Evolutionary conservation across 2,329 filamentous ascomycete species (phyloP).

Genomic region (Gliomastix tumulicola): DNA sequence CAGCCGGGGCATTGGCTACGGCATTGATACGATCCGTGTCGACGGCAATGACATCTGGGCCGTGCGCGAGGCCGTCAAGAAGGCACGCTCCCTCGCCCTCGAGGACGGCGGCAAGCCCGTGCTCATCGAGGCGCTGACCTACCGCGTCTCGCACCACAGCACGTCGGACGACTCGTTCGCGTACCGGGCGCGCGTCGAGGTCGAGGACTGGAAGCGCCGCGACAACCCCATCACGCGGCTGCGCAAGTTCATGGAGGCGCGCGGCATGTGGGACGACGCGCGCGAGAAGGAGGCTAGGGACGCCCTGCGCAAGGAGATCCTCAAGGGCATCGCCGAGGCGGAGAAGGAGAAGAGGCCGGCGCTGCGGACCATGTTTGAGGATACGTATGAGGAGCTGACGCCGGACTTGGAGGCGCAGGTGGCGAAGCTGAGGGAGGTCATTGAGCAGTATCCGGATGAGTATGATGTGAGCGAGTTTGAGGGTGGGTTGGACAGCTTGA

Average conservation of each 20-base stretch:
- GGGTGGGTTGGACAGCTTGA: slow-evolving; percentile 60
- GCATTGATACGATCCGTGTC: slow-evolving; percentile 87
- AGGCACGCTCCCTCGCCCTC: slow-evolving; percentile 72
- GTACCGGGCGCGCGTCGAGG: slow-evolving; percentile 86
- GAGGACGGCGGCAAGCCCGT: slow-evolving; percentile 75
- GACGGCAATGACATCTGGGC: slow-evolving; percentile 95
- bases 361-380: slow-evolving; percentile 69
- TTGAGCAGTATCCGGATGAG: slow-evolving; percentile 84
- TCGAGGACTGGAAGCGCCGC: slow-evolving; percentile 88
- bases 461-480: slow-evolving; percentile 79
- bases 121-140: slow-evolving; percentile 92
- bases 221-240: slow-evolving; percentile 84
- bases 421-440: slow-evolving; percentile 61
- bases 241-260: slow-evolving; percentile 84
- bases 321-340: slow-evolving; percentile 78
- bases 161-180: slow-evolving; percentile 96
- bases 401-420: slow-evolving; percentile 71
- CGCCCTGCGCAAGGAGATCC: slow-evolving; percentile 62
- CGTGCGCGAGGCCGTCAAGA: slow-evolving; percentile 71
- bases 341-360: slow-evolving; percentile 76
- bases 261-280: slow-evolving; percentile 76
- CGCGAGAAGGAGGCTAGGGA: slow-evolving; percentile 69
- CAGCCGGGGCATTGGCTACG: slow-evolving; percentile 78
- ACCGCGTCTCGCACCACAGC: slow-evolving; percentile 95
- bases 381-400: slow-evolving; percentile 83